A percentile compares a stretch with the other conserved stretches of the same genome.
These are phyloP conservation scores for Podaxis sp. DNA, from an alignment of 768 basidiomycete species.

Conservation along the genomic window DNA sequence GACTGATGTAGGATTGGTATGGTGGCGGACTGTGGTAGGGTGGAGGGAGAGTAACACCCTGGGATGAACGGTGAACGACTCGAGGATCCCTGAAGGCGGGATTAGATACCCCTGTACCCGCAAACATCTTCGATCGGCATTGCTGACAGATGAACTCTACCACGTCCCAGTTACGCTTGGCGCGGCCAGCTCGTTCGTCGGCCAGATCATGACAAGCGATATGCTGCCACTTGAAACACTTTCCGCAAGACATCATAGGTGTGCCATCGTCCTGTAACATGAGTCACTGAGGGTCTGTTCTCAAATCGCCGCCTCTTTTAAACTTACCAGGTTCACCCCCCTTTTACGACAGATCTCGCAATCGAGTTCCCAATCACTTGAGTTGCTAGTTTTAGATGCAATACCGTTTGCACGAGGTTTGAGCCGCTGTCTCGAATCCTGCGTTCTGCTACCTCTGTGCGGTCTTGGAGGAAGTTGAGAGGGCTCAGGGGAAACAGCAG, in stretches of 20 bases:
- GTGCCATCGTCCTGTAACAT: conserved; percentile 69
- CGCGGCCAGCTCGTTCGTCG: conserved; percentile 63
- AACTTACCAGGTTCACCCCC: conserved; percentile 71
- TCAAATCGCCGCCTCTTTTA: neutral
- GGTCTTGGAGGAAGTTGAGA: neutral
- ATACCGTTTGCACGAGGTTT: conserved; percentile 20
- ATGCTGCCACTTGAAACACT: conserved; percentile 89
- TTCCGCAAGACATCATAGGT: conserved; percentile 80
- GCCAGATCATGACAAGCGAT: conserved; percentile 78
- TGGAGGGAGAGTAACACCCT: neutral
- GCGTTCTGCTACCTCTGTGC: neutral
- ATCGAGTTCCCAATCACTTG: conserved; percentile 81
- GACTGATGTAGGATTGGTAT: conserved; percentile 7
- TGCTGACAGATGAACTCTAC: conserved; percentile 78
- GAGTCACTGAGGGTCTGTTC: neutral
- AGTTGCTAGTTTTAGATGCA: conserved; percentile 42
- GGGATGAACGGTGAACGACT: neutral
- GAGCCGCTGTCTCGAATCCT: neutral
- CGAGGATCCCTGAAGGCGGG: neutral
- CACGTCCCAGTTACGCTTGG: conserved; percentile 78
- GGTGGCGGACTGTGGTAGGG: neutral
- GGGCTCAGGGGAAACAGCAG: neutral
- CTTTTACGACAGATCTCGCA: conserved; percentile 81
- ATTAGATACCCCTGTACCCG: neutral
- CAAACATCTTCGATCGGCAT: conserved; percentile 39